Conservation (phyloP, 176 grass and related monocot species). For the Musa schizocarpa region DNA sequence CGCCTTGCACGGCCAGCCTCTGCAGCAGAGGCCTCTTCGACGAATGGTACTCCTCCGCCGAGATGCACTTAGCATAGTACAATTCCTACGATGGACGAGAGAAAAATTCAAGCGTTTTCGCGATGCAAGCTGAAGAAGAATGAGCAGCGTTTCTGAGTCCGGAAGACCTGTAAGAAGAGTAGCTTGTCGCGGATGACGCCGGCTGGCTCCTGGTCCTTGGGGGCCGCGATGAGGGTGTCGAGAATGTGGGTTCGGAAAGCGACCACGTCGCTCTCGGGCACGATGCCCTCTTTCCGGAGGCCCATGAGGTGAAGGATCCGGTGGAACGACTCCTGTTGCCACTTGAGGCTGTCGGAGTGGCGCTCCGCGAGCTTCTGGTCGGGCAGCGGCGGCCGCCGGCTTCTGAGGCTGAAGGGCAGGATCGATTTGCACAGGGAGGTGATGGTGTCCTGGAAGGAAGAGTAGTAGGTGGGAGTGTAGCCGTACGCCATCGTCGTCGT, state of each 20-base stretch:
- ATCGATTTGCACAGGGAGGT: conserved; percentile 87
- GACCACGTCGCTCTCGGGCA: conserved; percentile 52
- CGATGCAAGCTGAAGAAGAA: too few relatives aligned
- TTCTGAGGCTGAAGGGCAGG: conserved; percentile 48
- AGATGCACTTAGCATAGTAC: conserved; percentile 70
- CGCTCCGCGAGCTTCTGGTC: conserved; percentile 54
- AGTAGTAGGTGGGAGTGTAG: conserved; percentile 91
- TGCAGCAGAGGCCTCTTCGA: conserved; percentile 66
- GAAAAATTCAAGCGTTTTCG: background rate
- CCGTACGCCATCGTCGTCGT: conserved; percentile 43
- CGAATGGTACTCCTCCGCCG: conserved; percentile 62
- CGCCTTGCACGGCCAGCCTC: conserved; percentile 62
- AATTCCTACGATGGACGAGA: conserved; percentile 40
- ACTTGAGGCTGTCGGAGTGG: conserved; percentile 72
- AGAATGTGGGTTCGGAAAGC: conserved; percentile 62
- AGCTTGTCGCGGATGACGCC: conserved; percentile 69
- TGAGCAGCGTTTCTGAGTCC: background rate
- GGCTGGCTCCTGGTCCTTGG: conserved; percentile 40
- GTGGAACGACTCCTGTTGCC: conserved; percentile 97
- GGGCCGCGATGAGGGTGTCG: conserved; percentile 39
- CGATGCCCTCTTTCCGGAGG: conserved; percentile 83
- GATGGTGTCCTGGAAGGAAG: conserved; percentile 86
- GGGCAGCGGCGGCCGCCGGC: conserved; percentile 33
- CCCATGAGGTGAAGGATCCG: conserved; percentile 75
- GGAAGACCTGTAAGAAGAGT: conserved; percentile 73